Percentiles rank a stretch among this genome's conserved stretches.
Evolutionary conservation across 805 yeast genomes (phyloP).

Genomic region (Pichia nanzhaoensis): DNA sequence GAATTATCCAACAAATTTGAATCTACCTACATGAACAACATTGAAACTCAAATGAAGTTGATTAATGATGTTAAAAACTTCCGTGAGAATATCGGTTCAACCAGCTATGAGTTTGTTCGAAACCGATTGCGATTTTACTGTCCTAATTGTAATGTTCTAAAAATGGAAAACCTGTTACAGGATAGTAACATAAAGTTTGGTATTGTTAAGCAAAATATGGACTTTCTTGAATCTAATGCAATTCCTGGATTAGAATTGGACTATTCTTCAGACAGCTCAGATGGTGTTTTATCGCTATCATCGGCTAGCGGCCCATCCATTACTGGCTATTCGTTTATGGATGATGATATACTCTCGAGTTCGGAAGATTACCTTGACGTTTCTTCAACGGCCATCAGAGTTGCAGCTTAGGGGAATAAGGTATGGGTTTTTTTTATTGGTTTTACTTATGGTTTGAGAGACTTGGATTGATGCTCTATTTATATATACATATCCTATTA

Average conservation of each 20-base stretch:
- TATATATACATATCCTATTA: too few species aligned
- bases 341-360: neutral
- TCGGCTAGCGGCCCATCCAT: neutral
- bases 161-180: conserved; percentile 47
- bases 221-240: neutral
- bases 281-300: too few species aligned
- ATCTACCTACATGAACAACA: conserved; percentile 10
- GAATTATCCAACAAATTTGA: conserved; percentile 10
- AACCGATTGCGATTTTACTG: conserved; percentile 43
- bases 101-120: conserved; percentile 35
- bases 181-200: conserved; percentile 51
- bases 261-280: neutral
- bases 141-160: conserved; percentile 59
- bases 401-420: neutral
- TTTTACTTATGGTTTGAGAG: neutral
- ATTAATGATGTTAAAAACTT: conserved; percentile 19
- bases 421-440: neutral
- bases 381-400: conserved; percentile 3
- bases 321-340: too few species aligned
- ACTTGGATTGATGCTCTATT: too few species aligned
- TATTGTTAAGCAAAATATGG: conserved; percentile 7
- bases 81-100: conserved; percentile 29
- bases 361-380: conserved; percentile 10
- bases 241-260: conserved; percentile 11
- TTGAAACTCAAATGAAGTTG: conserved; percentile 17